These are phyloP conservation scores for Ceratocystis variospora DNA, from an alignment of 2,329 filamentous ascomycete genomes.

Conservation along the genomic window DNA sequence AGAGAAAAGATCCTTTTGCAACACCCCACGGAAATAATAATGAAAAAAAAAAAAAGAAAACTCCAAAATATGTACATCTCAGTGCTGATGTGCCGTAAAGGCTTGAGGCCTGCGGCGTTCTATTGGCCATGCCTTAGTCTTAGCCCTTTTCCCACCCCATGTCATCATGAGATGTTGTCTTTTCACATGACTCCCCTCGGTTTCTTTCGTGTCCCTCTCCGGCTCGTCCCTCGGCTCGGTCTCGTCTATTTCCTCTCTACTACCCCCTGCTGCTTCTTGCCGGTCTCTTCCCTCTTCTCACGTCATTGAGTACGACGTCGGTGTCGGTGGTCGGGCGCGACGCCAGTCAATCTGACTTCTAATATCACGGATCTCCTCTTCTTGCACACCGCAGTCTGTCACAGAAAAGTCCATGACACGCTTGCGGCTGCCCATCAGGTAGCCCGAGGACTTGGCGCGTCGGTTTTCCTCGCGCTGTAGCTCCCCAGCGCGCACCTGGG, in stretches of 20 bases:
- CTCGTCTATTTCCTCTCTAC: background rate
- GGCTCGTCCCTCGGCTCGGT: background rate
- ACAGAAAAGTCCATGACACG: conserved; percentile 14
- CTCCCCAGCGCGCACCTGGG: conserved; percentile 34
- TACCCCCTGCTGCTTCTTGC: background rate
- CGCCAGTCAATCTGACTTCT: conserved; percentile 18
- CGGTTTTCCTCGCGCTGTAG: conserved; percentile 23
- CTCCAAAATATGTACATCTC: conserved; percentile 5
- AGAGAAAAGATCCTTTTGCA: background rate
- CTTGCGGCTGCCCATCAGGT: conserved; percentile 10
- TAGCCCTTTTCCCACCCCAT: background rate
- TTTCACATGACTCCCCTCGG: background rate
- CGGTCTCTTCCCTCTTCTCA: background rate
- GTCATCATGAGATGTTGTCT: background rate
- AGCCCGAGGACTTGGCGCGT: conserved; percentile 12
- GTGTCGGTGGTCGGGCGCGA: conserved; percentile 16
- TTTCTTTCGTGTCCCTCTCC: background rate
- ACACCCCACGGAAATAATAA: background rate
- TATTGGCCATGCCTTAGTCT: background rate
- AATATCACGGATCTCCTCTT: conserved; percentile 18
- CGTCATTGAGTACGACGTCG: conserved; percentile 18
- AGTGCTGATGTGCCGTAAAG: background rate
- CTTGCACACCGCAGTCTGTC: conserved; percentile 16
- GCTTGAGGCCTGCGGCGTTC: background rate
- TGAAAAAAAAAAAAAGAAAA: background rate